Evolutionary conservation across 441 rosid species (phyloP), one percentile per base, ranked within the genome.

Genomic region (Sinapis alba): DNA sequence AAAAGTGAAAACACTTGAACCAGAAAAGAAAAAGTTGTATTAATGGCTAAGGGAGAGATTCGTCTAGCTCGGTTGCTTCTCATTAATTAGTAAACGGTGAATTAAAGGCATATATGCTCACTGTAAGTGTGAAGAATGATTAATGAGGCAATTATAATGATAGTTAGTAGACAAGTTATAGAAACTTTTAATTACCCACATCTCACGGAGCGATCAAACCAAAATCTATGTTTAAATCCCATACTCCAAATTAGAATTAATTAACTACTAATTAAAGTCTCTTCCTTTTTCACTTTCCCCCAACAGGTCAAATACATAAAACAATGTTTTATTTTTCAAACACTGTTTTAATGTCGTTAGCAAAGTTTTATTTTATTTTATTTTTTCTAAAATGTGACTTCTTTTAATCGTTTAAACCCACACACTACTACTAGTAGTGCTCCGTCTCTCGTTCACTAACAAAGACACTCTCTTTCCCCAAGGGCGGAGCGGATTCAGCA

Each of bases 371-470:
- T 13, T n/a, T 43, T 2, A 5, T 43, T 58, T 30, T 16, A 3
- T 6, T 26, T 15, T n/a, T 72, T 67, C 20, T 41, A 61, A 16
- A 78, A 73, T 62, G 65, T 13, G 74, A 6, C 54, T 47, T 28
- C 61, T 78, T 61, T 61, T 71, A 65, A 54, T 72, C 69, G 82
- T 87, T 78, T 78, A 83, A 86, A 74, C 69, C 23, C 74, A 62
- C 75, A 60, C n/a, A n/a, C n/a, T n/a, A n/a, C n/a, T n/a, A n/a
- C 58, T 0, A 43, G 51, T 79, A 76, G 75, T 43, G 61, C 38
- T 54, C 84, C 84, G 87, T 84, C 88, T 84, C 88, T 79, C 85
- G 54, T 72, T 72, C 68, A 60, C 76, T 65, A 62, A 8, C 71
- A 32, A 68, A 68, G 78, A 61, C 78, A 6, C 66, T 73, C 78